Evolutionary conservation across 345 rosid species (phyloP).

Genomic region (Durio zibethinus): DNA sequence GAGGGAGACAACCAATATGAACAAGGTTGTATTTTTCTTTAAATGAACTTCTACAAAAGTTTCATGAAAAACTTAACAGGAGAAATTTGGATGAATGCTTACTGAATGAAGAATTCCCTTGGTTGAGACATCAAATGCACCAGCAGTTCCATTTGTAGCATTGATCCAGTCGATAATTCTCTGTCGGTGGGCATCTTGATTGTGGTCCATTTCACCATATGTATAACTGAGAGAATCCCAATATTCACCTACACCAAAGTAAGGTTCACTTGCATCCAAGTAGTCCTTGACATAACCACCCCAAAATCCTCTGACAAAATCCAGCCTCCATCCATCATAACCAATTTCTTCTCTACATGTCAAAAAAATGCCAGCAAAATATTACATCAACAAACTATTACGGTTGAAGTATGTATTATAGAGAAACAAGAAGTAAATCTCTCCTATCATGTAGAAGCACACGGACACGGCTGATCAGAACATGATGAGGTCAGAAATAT

Average conservation of each 20-base stretch:
- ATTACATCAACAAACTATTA: background rate
- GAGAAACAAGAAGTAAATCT: background rate
- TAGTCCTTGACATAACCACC: slow-evolving; percentile 99
- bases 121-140: slow-evolving; percentile 97
- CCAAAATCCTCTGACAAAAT: slow-evolving; percentile 98
- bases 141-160: slow-evolving; percentile 75
- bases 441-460: background rate
- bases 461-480: background rate
- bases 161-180: slow-evolving; percentile 91
- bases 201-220: slow-evolving; percentile 85
- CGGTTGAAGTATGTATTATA: background rate
- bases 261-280: slow-evolving; percentile 77
- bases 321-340: slow-evolving; percentile 99
- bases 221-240: slow-evolving; percentile 95
- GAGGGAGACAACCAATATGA: no score
- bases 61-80: background rate
- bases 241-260: slow-evolving; percentile 89
- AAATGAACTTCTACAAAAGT: background rate
- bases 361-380: slow-evolving; percentile 16
- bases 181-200: slow-evolving; percentile 95
- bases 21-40: background rate
- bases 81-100: slow-evolving; percentile 23
- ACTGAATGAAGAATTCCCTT: slow-evolving; percentile 93
- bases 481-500: background rate
- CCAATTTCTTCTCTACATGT: slow-evolving; percentile 84